These are phyloP conservation scores for Hypsizygus marmoreus DNA, from an alignment of 768 basidiomycete species.

Conservation along the genomic window DNA sequence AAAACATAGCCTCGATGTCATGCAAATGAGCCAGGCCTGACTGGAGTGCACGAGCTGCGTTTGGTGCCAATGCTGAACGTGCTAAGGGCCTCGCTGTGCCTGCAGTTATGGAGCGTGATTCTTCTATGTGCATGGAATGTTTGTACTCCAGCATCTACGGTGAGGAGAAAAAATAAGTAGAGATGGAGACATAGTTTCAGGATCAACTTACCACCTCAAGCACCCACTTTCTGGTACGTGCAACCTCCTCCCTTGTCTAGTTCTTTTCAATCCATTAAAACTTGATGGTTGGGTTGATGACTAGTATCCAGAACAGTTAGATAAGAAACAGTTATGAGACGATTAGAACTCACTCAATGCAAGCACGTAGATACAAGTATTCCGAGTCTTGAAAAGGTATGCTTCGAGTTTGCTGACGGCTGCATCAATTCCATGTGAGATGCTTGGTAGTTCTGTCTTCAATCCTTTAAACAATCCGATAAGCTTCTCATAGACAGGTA, in stretches of 20 bases:
- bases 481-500: slow-evolving; percentile 34
- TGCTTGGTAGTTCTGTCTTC: slow-evolving; percentile 19
- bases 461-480: slow-evolving; percentile 17
- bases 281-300: slow-evolving; percentile 22
- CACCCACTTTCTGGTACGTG: slow-evolving; percentile 17
- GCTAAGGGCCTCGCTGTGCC: background rate
- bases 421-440: slow-evolving; percentile 26
- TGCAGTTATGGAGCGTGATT: background rate
- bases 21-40: slow-evolving; percentile 1
- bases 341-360: slow-evolving; percentile 28
- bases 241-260: slow-evolving; percentile 11
- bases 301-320: slow-evolving; percentile 6
- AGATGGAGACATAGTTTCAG: background rate
- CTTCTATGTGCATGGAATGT: background rate
- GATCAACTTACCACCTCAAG: slow-evolving; percentile 18
- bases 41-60: background rate
- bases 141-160: slow-evolving; percentile 8
- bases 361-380: slow-evolving; percentile 28
- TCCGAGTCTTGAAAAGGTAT: slow-evolving; percentile 25
- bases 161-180: background rate
- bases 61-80: background rate
- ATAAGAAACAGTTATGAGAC: background rate
- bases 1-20: slow-evolving; percentile 4
- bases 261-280: slow-evolving; percentile 19
- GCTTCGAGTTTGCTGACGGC: slow-evolving; percentile 32